A percentile compares a stretch with the other conserved stretches of the same genome.
These are phyloP conservation scores for Sphagnum tenellum DNA, from an alignment of 225 moss, liverwort and hornwort genomes.

Conservation along the genomic window DNA sequence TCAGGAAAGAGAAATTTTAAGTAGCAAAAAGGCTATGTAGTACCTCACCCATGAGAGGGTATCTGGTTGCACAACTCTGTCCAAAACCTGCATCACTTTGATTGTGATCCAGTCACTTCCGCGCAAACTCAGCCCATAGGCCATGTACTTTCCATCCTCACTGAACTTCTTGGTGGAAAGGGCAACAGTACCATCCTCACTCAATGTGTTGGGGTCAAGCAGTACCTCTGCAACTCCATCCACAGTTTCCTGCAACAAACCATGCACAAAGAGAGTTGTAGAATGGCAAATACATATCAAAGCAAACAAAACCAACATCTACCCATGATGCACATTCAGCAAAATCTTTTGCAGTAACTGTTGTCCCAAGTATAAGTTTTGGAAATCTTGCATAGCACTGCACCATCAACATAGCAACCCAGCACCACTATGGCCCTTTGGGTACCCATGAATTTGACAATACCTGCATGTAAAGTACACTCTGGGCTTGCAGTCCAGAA, in stretches of 20 bases:
- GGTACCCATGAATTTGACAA: no score
- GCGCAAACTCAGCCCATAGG: slow-evolving; percentile 72
- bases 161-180: slow-evolving; percentile 48
- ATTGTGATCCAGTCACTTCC: slow-evolving; percentile 92
- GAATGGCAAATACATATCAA: neutral
- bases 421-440: neutral
- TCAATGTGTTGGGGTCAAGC: slow-evolving; percentile 80
- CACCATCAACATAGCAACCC: neutral
- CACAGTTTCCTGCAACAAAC: slow-evolving; percentile 21
- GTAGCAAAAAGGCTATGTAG: slow-evolving; percentile 20
- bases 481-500: slow-evolving; percentile 76
- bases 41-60: slow-evolving; percentile 64
- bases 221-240: slow-evolving; percentile 57
- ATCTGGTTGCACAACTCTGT: slow-evolving; percentile 55
- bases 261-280: no score
- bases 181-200: slow-evolving; percentile 78
- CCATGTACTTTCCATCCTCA: slow-evolving; percentile 54
- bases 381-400: neutral
- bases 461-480: slow-evolving; percentile 72
- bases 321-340: slow-evolving; percentile 12
- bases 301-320: neutral
- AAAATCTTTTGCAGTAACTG: neutral
- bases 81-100: slow-evolving; percentile 57
- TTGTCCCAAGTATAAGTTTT: neutral
- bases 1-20: slow-evolving; percentile 1